Percentiles rank a stretch among this genome's conserved stretches.
Conservation (phyloP, 2,329 filamentous ascomycete species). For the Colletotrichum australisinense region DNA sequence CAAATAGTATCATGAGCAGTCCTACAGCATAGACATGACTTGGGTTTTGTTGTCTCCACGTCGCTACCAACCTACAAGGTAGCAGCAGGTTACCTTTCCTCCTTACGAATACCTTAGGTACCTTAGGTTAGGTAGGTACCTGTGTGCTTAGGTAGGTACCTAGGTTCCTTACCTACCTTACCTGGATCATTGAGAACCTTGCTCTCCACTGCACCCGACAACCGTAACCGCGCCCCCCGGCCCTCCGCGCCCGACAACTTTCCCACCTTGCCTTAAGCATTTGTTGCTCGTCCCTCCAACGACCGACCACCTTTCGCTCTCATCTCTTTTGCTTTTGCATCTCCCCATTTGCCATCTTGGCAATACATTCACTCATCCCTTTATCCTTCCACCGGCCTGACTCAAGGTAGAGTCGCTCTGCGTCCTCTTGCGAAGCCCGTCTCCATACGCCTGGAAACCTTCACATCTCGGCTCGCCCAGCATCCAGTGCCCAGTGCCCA, state of each 20-base stretch:
- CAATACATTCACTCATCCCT: not conserved
- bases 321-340: not conserved
- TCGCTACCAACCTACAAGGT: not conserved
- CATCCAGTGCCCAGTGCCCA: not conserved
- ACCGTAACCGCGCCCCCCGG: not conserved
- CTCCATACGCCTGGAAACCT: not conserved
- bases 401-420: not conserved
- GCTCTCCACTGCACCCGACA: not conserved
- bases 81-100: too few relatives aligned
- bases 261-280: constrained; percentile 1
- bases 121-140: too few relatives aligned
- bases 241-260: not conserved
- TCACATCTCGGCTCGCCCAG: not conserved
- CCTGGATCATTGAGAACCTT: not conserved
- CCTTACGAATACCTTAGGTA: too few relatives aligned
- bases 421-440: not conserved
- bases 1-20: not conserved
- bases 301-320: not conserved
- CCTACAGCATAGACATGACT: not conserved
- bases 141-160: not conserved
- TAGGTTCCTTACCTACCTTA: not conserved
- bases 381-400: not conserved
- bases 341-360: not conserved
- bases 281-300: constrained; percentile 12
- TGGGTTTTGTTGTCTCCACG: not conserved